These are phyloP conservation scores for Iris macrosiphon DNA, from an alignment of 106 monocot genomes.

Conservation along the genomic window DNA sequence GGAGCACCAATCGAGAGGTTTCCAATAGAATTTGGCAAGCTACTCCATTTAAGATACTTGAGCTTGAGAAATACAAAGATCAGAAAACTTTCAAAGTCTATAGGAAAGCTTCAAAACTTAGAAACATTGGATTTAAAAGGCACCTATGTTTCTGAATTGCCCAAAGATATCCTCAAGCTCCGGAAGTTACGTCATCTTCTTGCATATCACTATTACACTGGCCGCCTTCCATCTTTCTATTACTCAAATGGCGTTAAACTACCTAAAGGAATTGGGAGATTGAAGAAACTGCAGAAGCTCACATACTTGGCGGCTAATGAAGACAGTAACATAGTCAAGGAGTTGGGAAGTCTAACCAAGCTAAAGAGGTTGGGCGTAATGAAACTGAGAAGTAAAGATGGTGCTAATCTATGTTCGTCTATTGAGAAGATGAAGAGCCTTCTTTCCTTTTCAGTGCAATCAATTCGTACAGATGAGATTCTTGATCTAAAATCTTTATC, in stretches of 20 bases:
- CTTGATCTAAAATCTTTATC: no score
- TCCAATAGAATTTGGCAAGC: constrained; percentile 13
- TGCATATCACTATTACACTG: not conserved
- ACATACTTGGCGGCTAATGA: not conserved
- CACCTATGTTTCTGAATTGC: constrained; percentile 13
- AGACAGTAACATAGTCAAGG: not conserved
- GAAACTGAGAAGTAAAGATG: no score
- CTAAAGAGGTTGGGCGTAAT: constrained; percentile 7
- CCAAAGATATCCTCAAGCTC: constrained; percentile 6
- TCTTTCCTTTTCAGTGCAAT: no score
- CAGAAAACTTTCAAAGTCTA: constrained; percentile 10
- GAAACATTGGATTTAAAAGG: constrained; percentile 29
- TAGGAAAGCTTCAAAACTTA: constrained; percentile 19
- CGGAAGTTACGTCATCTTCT: constrained; percentile 8
- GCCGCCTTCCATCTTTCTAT: no score
- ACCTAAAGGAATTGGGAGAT: not conserved
- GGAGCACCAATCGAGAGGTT: constrained; percentile 12
- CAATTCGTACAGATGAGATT: no score
- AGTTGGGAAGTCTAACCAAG: constrained; percentile 1
- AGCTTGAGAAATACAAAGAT: constrained; percentile 26
- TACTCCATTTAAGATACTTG: constrained; percentile 22
- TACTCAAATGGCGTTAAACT: constrained; percentile 6
- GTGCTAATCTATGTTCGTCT: no score
- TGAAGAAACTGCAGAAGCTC: constrained; percentile 11
- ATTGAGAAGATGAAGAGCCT: no score